Conservation (phyloP, 169 alveolate genomes). For the Plasmodium gallinaceum region DNA sequence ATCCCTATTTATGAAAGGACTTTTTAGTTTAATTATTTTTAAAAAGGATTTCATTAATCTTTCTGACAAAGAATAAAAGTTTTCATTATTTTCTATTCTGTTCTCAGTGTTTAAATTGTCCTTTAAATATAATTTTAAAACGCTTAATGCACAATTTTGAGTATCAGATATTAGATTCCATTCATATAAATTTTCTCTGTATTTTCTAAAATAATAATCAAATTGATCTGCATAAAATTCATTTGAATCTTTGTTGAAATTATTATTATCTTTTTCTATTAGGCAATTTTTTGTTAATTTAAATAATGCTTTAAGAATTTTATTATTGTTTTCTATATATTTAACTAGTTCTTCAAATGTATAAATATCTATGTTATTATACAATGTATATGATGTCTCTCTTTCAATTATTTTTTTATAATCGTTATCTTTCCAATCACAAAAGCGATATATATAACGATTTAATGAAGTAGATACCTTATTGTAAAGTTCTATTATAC, state of each 20-base stretch:
- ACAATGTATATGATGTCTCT: constrained; percentile 24
- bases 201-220: constrained; percentile 15
- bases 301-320: constrained; percentile 33
- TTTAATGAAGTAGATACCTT: constrained; percentile 71
- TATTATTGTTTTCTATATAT: constrained; percentile 67
- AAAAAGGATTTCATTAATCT: constrained; percentile 55
- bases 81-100: constrained; percentile 71
- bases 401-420: constrained; percentile 58
- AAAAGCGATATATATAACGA: constrained; percentile 69
- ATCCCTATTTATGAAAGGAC: constrained; percentile 44
- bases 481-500: constrained; percentile 70
- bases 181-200: constrained; percentile 64
- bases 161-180: constrained; percentile 74
- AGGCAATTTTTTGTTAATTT: constrained; percentile 26
- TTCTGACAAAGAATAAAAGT: constrained; percentile 65
- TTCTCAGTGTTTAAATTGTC: constrained; percentile 17
- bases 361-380: constrained; percentile 48
- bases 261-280: not conserved
- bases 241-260: not conserved
- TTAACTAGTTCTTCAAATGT: constrained; percentile 67
- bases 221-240: not conserved
- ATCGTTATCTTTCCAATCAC: constrained; percentile 59
- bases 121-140: constrained; percentile 64
- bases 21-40: constrained; percentile 68
- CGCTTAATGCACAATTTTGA: constrained; percentile 68